These are phyloP conservation scores for Vicia sativa DNA, from an alignment of 306 rosid genomes.

Conservation along the genomic window DNA sequence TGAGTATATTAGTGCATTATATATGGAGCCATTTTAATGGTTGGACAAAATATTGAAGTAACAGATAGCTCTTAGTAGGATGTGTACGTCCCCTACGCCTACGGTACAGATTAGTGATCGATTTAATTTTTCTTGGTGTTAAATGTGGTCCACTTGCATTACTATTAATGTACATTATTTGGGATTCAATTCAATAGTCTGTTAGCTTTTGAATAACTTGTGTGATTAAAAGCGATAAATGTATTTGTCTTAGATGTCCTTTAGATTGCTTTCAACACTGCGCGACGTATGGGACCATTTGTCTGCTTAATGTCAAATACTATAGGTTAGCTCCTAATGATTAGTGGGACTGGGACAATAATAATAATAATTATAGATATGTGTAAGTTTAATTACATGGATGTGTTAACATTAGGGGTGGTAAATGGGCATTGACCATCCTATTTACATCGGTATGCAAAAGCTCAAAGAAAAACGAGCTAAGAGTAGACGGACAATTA, in stretches of 20 bases:
- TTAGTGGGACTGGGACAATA: neutral
- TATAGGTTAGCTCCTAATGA: neutral
- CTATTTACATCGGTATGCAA: no score
- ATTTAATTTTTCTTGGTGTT: slow-evolving; percentile 1
- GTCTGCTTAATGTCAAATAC: neutral
- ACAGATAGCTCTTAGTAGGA: slow-evolving; percentile 28
- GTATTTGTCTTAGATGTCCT: neutral
- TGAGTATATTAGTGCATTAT: slow-evolving; percentile 2
- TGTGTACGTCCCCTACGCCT: slow-evolving; percentile 45
- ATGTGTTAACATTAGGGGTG: no score
- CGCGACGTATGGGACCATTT: slow-evolving; percentile 34
- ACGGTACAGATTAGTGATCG: slow-evolving; percentile 3
- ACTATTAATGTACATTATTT: neutral
- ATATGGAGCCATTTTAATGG: slow-evolving; percentile 14
- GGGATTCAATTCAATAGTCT: neutral
- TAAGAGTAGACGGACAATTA: no score
- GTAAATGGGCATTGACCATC: no score
- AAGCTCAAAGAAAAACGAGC: no score
- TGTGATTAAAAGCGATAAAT: slow-evolving; percentile 17
- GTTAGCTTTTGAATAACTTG: slow-evolving; percentile 12
- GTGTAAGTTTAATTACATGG: no score
- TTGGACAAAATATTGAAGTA: slow-evolving; percentile 30
- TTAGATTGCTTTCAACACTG: slow-evolving; percentile 16
- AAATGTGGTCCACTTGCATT: slow-evolving; percentile 57
- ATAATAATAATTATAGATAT: neutral